Percentiles rank a stretch among this genome's conserved stretches.
Evolutionary conservation across 148 eudicot species (phyloP).

Genomic region (Amaranthus hypochondriacus): DNA sequence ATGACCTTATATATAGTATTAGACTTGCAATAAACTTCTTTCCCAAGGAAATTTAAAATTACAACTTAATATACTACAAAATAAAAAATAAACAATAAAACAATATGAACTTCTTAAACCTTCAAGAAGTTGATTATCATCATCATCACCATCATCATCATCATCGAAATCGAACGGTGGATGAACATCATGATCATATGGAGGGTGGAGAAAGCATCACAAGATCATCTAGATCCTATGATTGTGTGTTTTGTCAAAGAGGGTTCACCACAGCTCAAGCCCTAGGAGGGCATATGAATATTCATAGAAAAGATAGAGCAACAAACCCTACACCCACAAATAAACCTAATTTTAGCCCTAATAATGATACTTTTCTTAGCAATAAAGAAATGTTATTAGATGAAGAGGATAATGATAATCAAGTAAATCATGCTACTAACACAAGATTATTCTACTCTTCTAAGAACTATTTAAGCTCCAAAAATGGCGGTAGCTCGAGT

Average conservation of each 20-base stretch:
- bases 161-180: conserved; percentile 9
- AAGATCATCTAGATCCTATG: conserved; percentile 21
- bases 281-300: conserved; percentile 67
- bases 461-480: conserved; percentile 12
- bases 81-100: background rate
- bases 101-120: conserved; percentile 25
- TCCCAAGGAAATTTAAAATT: background rate
- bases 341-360: conserved; percentile 3
- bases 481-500: conserved; percentile 1
- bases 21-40: background rate
- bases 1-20: conserved; percentile 10
- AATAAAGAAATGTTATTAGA: conserved; percentile 26
- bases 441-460: conserved; percentile 22
- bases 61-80: background rate
- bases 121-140: conserved; percentile 25
- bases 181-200: background rate
- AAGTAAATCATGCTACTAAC: conserved; percentile 19
- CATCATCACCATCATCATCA: conserved; percentile 10
- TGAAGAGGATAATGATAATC: conserved; percentile 19
- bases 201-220: conserved; percentile 9
- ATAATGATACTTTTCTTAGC: conserved; percentile 2
- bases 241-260: conserved; percentile 58
- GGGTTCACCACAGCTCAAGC: conserved; percentile 73
- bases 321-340: conserved; percentile 21
- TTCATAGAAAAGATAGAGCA: conserved; percentile 53